Evolutionary conservation across 2,329 filamentous ascomycete species (phyloP).

Genomic region (Fusarium sp.): DNA sequence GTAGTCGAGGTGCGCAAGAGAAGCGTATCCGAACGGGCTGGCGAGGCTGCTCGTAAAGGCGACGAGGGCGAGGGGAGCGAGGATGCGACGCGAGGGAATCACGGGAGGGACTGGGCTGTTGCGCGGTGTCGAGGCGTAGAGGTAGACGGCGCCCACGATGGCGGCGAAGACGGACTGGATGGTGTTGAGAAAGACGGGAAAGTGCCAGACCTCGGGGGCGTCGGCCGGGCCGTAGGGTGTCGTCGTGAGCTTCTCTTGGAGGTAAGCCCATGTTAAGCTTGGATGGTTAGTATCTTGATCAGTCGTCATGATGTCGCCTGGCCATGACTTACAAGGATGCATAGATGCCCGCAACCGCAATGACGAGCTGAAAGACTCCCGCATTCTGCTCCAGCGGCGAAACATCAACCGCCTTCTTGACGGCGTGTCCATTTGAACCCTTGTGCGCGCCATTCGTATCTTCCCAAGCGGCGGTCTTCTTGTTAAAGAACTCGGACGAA

Average conservation of each 20-base stretch:
- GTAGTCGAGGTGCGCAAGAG: constrained; percentile 94
- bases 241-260: constrained; percentile 97
- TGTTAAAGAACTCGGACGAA: constrained; percentile 74
- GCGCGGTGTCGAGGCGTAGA: constrained; percentile 70
- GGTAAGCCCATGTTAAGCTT: constrained; percentile 93
- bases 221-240: constrained; percentile 79
- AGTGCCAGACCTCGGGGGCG: constrained; percentile 84
- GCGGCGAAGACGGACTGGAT: constrained; percentile 93
- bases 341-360: constrained; percentile 96
- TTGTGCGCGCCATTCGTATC: constrained; percentile 46
- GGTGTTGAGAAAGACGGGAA: constrained; percentile 95
- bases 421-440: constrained; percentile 39
- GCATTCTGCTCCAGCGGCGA: constrained; percentile 60
- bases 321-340: constrained; percentile 82
- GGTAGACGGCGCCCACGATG: constrained; percentile 83
- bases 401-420: constrained; percentile 39
- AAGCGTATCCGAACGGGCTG: constrained; percentile 95
- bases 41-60: constrained; percentile 89
- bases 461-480: constrained; percentile 54
- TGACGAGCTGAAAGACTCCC: constrained; percentile 79
- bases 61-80: constrained; percentile 84
- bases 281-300: neutral
- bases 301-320: neutral
- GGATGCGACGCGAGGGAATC: constrained; percentile 80
- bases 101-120: constrained; percentile 66